Base-by-base conservation (phyloP, 2,329 filamentous ascomycete species). In the Lojkania enalia region DNA sequence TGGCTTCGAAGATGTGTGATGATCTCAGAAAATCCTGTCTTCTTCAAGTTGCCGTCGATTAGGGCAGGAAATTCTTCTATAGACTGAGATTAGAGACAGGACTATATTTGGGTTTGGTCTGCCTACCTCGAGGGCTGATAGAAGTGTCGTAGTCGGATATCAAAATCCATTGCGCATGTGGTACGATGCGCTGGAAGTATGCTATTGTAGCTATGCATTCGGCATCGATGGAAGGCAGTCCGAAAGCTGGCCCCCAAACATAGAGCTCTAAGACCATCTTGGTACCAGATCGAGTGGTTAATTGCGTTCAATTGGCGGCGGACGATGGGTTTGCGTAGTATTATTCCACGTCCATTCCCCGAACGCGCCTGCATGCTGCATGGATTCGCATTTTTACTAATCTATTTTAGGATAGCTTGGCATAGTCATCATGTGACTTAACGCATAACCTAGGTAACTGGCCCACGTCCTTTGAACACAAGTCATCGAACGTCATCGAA, bases 191-290 rank as follows among this genome's bases (percentile, higher is more conserved):
- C 49, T 82, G 80, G 45, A 95, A 77, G 66, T 91, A 91, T 41
- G 88, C 83, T 55, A 96, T 83, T 32, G 86, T 79, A 20, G 91
- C 91, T 49, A 95, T 82, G 66, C 91, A 97, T 75, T 95, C 88
- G 35, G 92, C 78, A 63, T 97, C 91, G 60, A 97, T 87, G 32
- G 94, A 97, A 12, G 92, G 86, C 33, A 96, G 81, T 30, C 84
- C 85, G 69, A 96, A 95, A 30, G 88, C 91, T 42, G 90, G 85
- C 38, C 91, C 91, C 86, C 91, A 95, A 63, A 96, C 81, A 72
- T 96, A 87, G 48, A 99, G 81, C 72, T 92, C 82, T 37, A 90
- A 73, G 52, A 82, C 76, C 76, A 80, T 81, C 9, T n/a, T n/a
- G n/a, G n/a, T n/a, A n/a, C n/a, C n/a, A n/a, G n/a, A n/a, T n/a